Percentiles rank a stretch among this genome's conserved stretches.
Evolutionary conservation across 768 basidiomycete genomes (phyloP).

Genomic region (Amanita pseudoporphyria): DNA sequence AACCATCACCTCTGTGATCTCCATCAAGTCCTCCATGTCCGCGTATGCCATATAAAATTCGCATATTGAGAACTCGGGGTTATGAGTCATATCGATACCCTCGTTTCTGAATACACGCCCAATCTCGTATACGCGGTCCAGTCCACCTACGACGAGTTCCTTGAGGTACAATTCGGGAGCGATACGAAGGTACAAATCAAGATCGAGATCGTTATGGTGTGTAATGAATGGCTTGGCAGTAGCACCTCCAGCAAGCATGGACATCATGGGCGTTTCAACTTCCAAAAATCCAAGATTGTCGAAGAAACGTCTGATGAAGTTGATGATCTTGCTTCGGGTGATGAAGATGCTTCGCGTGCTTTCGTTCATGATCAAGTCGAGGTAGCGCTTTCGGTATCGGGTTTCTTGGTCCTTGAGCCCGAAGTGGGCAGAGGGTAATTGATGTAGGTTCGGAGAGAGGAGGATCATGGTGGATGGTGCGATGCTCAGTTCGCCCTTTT

Average conservation of each 20-base stretch:
- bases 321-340: conserved; percentile 82
- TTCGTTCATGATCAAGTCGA: conserved; percentile 94
- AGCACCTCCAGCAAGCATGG: conserved; percentile 91
- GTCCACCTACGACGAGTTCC: conserved; percentile 92
- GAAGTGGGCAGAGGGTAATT: conserved; percentile 85
- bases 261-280: conserved; percentile 98
- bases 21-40: conserved; percentile 98
- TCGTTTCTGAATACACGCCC: conserved; percentile 98
- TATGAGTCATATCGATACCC: conserved; percentile 97
- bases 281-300: conserved; percentile 93
- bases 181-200: conserved; percentile 94
- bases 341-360: conserved; percentile 85
- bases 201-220: conserved; percentile 96
- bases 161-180: conserved; percentile 98
- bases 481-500: conserved; percentile 93
- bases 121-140: conserved; percentile 98
- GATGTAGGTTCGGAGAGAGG: conserved; percentile 93
- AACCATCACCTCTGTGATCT: conserved; percentile 84
- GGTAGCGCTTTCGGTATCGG: conserved; percentile 96
- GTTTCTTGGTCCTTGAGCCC: conserved; percentile 97
- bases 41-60: conserved; percentile 99
- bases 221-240: conserved; percentile 99
- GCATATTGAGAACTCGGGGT: conserved; percentile 98
- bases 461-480: conserved; percentile 72
- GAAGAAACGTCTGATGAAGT: conserved; percentile 87